Base-by-base conservation (phyloP, 768 basidiomycete species). In the Lentinula guzmanii region DNA sequence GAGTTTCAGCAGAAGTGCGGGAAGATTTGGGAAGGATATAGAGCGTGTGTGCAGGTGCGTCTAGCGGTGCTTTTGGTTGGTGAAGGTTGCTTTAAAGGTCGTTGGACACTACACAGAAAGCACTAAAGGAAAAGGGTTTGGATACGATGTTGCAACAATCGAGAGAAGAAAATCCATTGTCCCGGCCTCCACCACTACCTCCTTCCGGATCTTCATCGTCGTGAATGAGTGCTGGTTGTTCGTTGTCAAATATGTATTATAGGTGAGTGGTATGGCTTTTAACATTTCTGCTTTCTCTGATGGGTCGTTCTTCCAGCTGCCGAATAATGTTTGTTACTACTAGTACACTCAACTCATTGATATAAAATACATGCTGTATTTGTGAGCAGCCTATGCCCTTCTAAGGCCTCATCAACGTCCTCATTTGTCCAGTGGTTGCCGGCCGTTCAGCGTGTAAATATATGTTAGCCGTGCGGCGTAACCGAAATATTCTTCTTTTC, bases 1-100 rank as follows among this genome's bases (percentile, higher is more conserved):
- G 91, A 96, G 71, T 96, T 95, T 70, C 87, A 98, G 66, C 71
- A 78, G 50, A 88, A 87, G 52, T 98, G 96, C 66, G 95, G 95
- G 8, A 82, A 79, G 65, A 72, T 93, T 15, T 98, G 95, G 91
- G 76, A 80, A 50, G 80, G 79, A 63, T 98, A 98, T 72, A 86
- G 86, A 63, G 75, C 74, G 2, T 98, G 95, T 71, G 82, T 98
- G 5, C 86, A 90, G 80, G 96, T 95, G 61, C 46, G 87, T 75
- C 5, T 33, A 21, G 46, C n/a, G 31, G 41, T 52, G 16, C 6
- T 61, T 64, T 31, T 16, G 52, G 37, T 10, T 18, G 50, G 28
- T 8, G 35, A 33, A 55, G 55, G 55, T 62, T 28, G 37, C 24
- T 28, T 16, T 37, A 37, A 39, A 3, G 8, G 41, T 41, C 53